Conservation (phyloP, 257 asterid species). For the Solanum piurae region DNA sequence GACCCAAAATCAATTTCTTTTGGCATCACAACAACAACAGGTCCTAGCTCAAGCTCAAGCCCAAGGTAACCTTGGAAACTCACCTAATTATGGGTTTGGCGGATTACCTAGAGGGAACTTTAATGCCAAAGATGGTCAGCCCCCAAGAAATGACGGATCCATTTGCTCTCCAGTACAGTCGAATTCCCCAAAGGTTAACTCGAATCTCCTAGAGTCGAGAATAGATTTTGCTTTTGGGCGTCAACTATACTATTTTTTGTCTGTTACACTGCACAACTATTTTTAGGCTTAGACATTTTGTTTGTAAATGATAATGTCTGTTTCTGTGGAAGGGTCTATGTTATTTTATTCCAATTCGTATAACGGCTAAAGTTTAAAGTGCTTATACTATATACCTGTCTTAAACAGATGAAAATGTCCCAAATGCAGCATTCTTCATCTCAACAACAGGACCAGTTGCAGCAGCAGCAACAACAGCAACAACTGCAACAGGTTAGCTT, state of each 20-base stretch:
- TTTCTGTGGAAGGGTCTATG: not conserved
- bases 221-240: not conserved
- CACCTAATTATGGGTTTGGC: constrained; percentile 70
- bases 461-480: constrained; percentile 28
- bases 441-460: constrained; percentile 45
- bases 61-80: constrained; percentile 66
- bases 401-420: constrained; percentile 36
- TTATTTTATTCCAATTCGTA: not conserved
- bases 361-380: not conserved
- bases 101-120: constrained; percentile 82
- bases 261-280: not conserved
- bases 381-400: not conserved
- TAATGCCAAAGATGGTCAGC: constrained; percentile 82
- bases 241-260: not conserved
- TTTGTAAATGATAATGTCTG: not conserved
- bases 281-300: not conserved
- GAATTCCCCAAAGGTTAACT: constrained; percentile 78
- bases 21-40: constrained; percentile 8
- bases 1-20: constrained; percentile 33
- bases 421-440: constrained; percentile 49
- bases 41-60: constrained; percentile 88
- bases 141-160: constrained; percentile 88
- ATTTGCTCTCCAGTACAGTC: constrained; percentile 94
- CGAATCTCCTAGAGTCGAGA: not conserved
- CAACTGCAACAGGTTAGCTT: constrained; percentile 33